Conservation (phyloP, 1,139 yeast species). For the Kodamaea ohmeri region DNA sequence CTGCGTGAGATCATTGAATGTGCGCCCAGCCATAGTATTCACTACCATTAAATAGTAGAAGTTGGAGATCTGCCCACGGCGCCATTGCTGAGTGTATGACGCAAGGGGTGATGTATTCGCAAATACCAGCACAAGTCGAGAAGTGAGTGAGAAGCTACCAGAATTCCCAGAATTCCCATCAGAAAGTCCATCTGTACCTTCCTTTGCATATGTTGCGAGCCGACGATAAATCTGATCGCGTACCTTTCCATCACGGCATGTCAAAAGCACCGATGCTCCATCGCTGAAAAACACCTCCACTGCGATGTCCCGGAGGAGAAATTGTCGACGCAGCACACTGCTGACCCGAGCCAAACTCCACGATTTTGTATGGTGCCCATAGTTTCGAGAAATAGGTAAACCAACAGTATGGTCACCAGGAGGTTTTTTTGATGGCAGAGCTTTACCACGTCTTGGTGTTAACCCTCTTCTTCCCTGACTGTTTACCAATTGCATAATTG, state of each 20-base stretch:
- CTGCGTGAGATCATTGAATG: slow-evolving; percentile 82
- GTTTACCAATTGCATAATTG: slow-evolving; percentile 58
- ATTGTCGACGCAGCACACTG: slow-evolving; percentile 69
- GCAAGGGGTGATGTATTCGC: slow-evolving; percentile 51
- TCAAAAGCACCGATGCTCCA: slow-evolving; percentile 65
- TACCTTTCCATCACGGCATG: slow-evolving; percentile 48
- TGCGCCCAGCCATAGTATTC: slow-evolving; percentile 82
- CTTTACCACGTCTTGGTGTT: slow-evolving; percentile 9
- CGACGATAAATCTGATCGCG: slow-evolving; percentile 56
- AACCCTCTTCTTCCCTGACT: slow-evolving; percentile 24
- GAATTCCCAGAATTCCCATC: no score
- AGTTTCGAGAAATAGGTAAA: neutral
- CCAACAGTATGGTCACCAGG: neutral
- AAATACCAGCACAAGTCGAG: slow-evolving; percentile 28
- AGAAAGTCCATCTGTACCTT: slow-evolving; percentile 46
- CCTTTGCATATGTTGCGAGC: slow-evolving; percentile 45
- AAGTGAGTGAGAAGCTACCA: slow-evolving; percentile 36
- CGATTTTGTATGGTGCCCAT: slow-evolving; percentile 43
- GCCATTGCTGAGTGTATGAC: slow-evolving; percentile 68
- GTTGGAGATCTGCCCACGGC: slow-evolving; percentile 70
- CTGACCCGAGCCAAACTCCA: slow-evolving; percentile 60
- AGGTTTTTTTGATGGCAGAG: neutral
- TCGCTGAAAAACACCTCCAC: slow-evolving; percentile 71
- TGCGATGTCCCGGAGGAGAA: slow-evolving; percentile 73
- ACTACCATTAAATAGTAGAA: slow-evolving; percentile 75